Evolutionary conservation across 768 basidiomycete genomes (phyloP).

Genomic region (Brasilioporus rufonigricans): DNA sequence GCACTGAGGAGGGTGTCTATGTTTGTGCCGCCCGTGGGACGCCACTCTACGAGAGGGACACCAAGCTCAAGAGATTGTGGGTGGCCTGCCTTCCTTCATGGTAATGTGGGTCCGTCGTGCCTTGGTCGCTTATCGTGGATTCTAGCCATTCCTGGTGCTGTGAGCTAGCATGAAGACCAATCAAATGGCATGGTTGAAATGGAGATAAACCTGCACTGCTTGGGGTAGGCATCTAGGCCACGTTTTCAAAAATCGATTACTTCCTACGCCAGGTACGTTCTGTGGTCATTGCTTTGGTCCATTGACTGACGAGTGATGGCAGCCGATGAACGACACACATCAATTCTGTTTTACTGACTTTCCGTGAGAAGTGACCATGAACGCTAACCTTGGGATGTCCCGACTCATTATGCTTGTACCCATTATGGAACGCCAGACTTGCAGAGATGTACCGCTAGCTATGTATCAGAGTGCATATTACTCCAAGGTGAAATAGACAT

Average conservation of each 20-base stretch:
- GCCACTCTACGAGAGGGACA: slow-evolving; percentile 82
- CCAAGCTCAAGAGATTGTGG: slow-evolving; percentile 95
- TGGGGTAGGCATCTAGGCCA: slow-evolving; percentile 95
- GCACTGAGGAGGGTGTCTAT: slow-evolving; percentile 65
- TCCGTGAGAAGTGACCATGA: slow-evolving; percentile 42
- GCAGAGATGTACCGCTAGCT: neutral
- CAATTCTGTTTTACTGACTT: slow-evolving; percentile 84
- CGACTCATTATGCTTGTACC: neutral
- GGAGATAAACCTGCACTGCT: slow-evolving; percentile 86
- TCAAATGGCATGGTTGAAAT: slow-evolving; percentile 66
- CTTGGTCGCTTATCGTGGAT: slow-evolving; percentile 1
- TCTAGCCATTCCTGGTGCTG: slow-evolving; percentile 85
- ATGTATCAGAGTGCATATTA: neutral
- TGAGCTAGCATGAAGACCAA: slow-evolving; percentile 71
- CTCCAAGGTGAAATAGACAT: neutral
- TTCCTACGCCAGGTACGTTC: slow-evolving; percentile 67
- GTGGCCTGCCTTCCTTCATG: slow-evolving; percentile 98
- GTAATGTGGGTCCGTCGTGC: slow-evolving; percentile 34
- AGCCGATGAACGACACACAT: slow-evolving; percentile 87
- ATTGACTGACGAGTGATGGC: slow-evolving; percentile 4
- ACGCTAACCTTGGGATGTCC: no score
- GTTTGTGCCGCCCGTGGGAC: slow-evolving; percentile 76
- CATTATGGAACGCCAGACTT: no score
- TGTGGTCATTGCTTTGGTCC: neutral
- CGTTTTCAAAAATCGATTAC: slow-evolving; percentile 93